Percentiles rank a stretch among this genome's conserved stretches.
Conservation (phyloP, 1,284 basidiomycete species). For the Malassezia equina region DNA sequence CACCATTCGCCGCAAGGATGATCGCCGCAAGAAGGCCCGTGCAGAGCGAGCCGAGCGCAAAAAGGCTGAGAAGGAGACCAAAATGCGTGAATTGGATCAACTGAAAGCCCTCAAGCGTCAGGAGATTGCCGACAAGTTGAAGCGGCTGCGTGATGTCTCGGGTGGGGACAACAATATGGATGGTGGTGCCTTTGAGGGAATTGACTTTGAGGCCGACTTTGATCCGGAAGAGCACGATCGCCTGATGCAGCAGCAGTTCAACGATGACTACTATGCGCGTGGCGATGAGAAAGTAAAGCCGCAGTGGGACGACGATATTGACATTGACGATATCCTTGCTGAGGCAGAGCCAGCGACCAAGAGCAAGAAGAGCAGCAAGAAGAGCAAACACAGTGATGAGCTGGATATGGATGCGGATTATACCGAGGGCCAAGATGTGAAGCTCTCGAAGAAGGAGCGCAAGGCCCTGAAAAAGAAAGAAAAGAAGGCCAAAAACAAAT, state of each 20-base stretch:
- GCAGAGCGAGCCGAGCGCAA: conserved; percentile 39
- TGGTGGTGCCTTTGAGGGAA: conserved; percentile 24
- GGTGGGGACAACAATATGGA: conserved; percentile 25
- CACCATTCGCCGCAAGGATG: conserved; percentile 36
- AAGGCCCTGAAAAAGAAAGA: conserved; percentile 52
- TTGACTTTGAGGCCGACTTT: conserved; percentile 43
- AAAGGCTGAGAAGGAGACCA: conserved; percentile 37
- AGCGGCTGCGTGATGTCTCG: conserved; percentile 33
- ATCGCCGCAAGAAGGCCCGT: conserved; percentile 38
- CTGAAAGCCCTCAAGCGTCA: conserved; percentile 37
- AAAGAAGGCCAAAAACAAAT: conserved; percentile 14
- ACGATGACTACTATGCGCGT: conserved; percentile 33
- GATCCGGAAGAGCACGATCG: conserved; percentile 42
- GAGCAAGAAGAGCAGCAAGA: conserved; percentile 55
- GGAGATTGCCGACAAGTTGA: conserved; percentile 40
- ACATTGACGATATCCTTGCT: conserved; percentile 61
- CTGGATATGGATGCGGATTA: conserved; percentile 62
- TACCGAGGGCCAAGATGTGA: conserved; percentile 45
- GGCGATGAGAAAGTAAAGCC: conserved; percentile 56
- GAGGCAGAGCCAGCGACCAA: conserved; percentile 47
- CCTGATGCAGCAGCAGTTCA: conserved; percentile 36
- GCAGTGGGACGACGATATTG: conserved; percentile 75
- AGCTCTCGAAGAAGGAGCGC: conserved; percentile 68
- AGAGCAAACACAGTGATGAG: conserved; percentile 19
- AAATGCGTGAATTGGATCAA: conserved; percentile 37